phyloP scores from a whole-genome alignment of 73 alveolate genomes.

The Paramecium octaurelia region DNA sequence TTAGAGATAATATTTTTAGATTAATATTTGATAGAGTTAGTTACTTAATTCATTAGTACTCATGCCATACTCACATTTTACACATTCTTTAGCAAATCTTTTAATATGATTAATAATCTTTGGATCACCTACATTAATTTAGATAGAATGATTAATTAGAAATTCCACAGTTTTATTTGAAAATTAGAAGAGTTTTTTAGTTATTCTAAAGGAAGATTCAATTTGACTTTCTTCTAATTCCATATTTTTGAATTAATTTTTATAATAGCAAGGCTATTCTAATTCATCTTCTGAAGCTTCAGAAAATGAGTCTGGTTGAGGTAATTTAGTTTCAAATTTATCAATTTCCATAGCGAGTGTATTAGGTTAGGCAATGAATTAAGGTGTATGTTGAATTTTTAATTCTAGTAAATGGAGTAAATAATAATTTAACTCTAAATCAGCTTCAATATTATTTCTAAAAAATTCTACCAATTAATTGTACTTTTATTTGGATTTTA shows the following conservation, averaged over 20 bases:
- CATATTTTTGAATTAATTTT: not conserved
- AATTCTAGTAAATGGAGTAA: not conserved
- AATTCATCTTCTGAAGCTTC: conserved; percentile 2
- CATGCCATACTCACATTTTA: not conserved
- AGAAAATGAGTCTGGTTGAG: not conserved
- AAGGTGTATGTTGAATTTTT: not conserved
- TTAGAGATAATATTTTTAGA: not conserved
- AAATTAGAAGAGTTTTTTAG: not conserved
- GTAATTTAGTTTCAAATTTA: not conserved
- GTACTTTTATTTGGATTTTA: not conserved
- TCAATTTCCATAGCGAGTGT: not conserved
- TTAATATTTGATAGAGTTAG: not conserved
- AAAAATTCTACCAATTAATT: not conserved
- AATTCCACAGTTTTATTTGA: not conserved
- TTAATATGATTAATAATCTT: not conserved
- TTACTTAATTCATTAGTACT: not conserved
- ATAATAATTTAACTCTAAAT: not conserved
- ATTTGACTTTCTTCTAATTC: not conserved
- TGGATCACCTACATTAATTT: not conserved
- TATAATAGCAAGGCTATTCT: not conserved
- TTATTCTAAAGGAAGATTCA: not conserved
- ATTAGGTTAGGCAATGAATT: not conserved
- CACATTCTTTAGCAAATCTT: not conserved
- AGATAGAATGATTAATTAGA: not conserved
- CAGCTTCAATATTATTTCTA: not conserved